Evolutionary conservation across 2,329 filamentous ascomycete species (phyloP).

Genomic region (Diaporthe velutina): DNA sequence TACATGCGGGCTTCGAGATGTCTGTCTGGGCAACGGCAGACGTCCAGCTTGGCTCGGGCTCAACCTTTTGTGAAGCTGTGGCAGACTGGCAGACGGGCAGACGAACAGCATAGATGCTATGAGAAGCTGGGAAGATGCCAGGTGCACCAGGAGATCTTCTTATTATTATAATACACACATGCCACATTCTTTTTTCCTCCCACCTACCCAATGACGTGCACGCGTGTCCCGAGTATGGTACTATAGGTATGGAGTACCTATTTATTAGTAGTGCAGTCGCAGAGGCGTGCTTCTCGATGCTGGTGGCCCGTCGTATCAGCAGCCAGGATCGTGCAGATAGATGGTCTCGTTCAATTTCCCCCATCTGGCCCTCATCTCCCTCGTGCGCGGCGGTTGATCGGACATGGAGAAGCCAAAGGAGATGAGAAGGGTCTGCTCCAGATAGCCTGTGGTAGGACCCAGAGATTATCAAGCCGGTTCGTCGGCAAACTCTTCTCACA

Average conservation of each 20-base stretch:
- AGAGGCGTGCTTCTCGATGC: conserved; percentile 12
- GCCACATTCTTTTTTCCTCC: not conserved
- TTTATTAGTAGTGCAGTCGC: not conserved
- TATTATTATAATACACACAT: conserved; percentile 21
- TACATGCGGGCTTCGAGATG: not conserved
- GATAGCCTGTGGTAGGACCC: not conserved
- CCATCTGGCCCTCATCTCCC: conserved; percentile 22
- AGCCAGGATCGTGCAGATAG: conserved; percentile 2
- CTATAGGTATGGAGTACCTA: not conserved
- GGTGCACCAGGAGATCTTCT: not conserved
- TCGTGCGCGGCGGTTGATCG: not conserved
- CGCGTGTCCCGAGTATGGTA: not conserved
- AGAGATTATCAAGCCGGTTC: not conserved
- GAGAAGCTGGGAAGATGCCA: conserved; percentile 13
- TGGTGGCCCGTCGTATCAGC: conserved; percentile 28
- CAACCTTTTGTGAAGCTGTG: not conserved
- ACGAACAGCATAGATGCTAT: not conserved
- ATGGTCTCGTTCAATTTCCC: conserved; percentile 27
- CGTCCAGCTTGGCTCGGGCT: not conserved
- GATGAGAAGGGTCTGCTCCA: conserved; percentile 2
- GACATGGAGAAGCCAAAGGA: not conserved
- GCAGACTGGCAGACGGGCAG: not conserved
- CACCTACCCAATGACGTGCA: conserved; percentile 1
- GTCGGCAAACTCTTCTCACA: conserved; percentile 18
- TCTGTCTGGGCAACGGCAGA: conserved; percentile 9